Percentiles rank a stretch among this genome's conserved stretches.
These are phyloP conservation scores for Colletotrichum simmondsii DNA, from an alignment of 2,329 filamentous ascomycete species.

Conservation along the genomic window DNA sequence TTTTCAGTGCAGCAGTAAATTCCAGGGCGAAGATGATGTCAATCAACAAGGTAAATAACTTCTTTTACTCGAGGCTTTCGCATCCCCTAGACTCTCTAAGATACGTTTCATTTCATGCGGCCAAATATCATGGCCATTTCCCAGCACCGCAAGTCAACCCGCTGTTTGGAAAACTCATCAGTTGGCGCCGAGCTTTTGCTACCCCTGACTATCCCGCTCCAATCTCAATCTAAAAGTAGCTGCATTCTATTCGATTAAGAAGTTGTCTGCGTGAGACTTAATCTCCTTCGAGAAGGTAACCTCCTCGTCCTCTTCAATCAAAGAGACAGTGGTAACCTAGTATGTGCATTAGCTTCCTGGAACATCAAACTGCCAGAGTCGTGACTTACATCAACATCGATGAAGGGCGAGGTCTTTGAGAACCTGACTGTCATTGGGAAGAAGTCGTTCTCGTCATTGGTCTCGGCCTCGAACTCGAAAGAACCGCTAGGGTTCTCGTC, in stretches of 20 bases:
- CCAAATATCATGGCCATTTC: constrained; percentile 23
- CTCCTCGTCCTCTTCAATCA: constrained; percentile 81
- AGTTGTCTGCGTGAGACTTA: constrained; percentile 80
- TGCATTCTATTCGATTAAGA: constrained; percentile 74
- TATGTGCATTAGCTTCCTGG: constrained; percentile 2
- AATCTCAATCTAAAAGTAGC: constrained; percentile 17
- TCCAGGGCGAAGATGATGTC: background rate
- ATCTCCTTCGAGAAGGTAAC: constrained; percentile 87
- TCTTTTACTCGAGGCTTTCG: constrained; percentile 11
- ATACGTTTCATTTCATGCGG: constrained; percentile 34
- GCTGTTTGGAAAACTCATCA: constrained; percentile 32
- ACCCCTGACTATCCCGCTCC: constrained; percentile 2
- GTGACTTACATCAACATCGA: constrained; percentile 89
- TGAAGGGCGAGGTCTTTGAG: constrained; percentile 84
- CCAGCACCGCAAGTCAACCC: constrained; percentile 24
- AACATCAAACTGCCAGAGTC: background rate
- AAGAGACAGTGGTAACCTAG: constrained; percentile 73
- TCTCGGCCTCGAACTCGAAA: constrained; percentile 95
- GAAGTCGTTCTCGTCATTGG: constrained; percentile 90
- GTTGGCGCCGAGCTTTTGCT: constrained; percentile 23
- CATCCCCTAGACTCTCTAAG: constrained; percentile 19
- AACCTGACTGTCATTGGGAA: constrained; percentile 97
- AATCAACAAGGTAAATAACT: constrained; percentile 5
- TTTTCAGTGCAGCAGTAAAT: background rate
- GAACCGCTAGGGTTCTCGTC: constrained; percentile 84